These are phyloP conservation scores for Pseudohyphozyma bogoriensis DNA, from an alignment of 768 basidiomycete genomes.

Conservation along the genomic window DNA sequence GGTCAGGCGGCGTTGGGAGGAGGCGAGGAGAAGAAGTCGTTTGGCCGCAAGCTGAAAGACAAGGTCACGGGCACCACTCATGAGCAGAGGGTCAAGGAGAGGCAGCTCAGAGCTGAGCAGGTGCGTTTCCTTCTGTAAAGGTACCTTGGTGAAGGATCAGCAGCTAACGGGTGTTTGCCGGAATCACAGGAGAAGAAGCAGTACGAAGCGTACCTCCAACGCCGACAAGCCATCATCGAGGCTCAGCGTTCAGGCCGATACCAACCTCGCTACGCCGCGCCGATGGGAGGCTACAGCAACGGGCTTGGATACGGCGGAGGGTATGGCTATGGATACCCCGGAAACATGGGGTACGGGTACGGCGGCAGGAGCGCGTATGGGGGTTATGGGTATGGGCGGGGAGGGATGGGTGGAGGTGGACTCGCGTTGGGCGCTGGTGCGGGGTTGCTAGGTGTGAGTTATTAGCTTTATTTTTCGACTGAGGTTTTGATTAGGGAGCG, in stretches of 20 bases:
- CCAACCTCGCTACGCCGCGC: conserved; percentile 15
- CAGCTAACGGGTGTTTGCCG: background rate
- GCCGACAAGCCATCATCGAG: conserved; percentile 11
- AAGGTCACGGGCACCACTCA: conserved; percentile 26
- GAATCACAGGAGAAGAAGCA: conserved; percentile 6
- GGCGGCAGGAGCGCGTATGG: too few species aligned
- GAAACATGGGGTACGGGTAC: too few species aligned
- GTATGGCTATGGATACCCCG: too few species aligned
- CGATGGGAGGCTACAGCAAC: conserved; percentile 8
- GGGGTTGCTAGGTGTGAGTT: too few species aligned
- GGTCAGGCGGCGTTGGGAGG: too few species aligned
- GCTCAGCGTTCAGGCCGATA: background rate
- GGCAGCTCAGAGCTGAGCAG: conserved; percentile 17
- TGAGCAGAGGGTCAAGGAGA: conserved; percentile 15
- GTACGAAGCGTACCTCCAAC: conserved; percentile 18
- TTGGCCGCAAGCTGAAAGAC: conserved; percentile 31
- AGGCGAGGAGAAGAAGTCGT: conserved; percentile 20
- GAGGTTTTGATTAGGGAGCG: too few species aligned
- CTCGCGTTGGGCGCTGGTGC: too few species aligned
- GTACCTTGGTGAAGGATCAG: background rate
- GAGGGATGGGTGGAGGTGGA: too few species aligned
- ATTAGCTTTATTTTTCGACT: too few species aligned
- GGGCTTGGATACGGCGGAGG: too few species aligned
- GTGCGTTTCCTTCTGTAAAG: background rate
- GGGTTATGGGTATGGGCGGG: too few species aligned